phyloP scores from a whole-genome alignment of 371 early-diverging fungal species.

The Fennellomyces sp. region DNA sequence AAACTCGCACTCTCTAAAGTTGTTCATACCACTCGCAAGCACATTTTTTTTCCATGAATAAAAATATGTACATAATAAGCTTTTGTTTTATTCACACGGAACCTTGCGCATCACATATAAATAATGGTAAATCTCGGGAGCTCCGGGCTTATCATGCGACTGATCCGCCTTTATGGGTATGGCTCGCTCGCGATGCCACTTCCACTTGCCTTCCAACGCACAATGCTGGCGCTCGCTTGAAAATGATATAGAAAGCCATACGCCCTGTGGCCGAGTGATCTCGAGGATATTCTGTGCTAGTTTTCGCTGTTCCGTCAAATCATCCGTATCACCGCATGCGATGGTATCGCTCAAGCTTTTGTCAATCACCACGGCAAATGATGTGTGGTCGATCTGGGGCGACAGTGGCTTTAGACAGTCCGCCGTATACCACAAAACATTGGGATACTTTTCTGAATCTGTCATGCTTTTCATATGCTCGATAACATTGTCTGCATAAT shows the following conservation, averaged over 20 bases:
- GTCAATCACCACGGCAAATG: constrained; percentile 32
- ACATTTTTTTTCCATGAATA: background rate
- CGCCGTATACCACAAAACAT: constrained; percentile 26
- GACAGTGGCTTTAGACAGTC: constrained; percentile 22
- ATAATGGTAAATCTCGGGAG: constrained; percentile 36
- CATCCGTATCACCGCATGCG: constrained; percentile 48
- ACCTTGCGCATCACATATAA: constrained; percentile 24
- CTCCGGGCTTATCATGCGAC: constrained; percentile 28
- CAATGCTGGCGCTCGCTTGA: constrained; percentile 28
- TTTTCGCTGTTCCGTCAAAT: constrained; percentile 13
- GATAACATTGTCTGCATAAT: constrained; percentile 50
- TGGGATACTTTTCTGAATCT: constrained; percentile 2
- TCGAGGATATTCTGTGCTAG: constrained; percentile 22
- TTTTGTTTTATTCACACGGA: no score
- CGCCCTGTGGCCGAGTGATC: constrained; percentile 19
- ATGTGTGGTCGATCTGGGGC: constrained; percentile 5
- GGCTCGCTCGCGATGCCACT: constrained; percentile 23
- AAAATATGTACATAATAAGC: background rate
- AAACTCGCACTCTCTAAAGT: background rate
- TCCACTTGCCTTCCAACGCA: constrained; percentile 7
- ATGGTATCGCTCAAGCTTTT: constrained; percentile 44
- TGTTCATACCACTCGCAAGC: background rate
- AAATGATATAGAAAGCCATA: constrained; percentile 37
- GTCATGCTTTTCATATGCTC: constrained; percentile 34
- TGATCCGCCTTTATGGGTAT: constrained; percentile 28